phyloP scores from a whole-genome alignment of 108 stramenopile genomes.

The Cyclotella choctawhatcheeana region DNA sequence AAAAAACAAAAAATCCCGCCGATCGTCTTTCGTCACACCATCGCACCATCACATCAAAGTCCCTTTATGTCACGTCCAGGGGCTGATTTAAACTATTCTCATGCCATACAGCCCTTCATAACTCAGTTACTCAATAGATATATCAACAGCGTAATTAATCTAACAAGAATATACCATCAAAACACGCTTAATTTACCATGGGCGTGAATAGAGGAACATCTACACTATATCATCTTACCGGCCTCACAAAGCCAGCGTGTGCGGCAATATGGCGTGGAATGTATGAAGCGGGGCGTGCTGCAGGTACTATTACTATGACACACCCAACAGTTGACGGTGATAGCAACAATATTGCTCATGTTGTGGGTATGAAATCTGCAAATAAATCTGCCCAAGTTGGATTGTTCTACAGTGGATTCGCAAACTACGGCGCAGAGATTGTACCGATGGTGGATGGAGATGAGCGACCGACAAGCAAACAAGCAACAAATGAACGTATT shows the following conservation, averaged over 20 bases:
- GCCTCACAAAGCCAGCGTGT: not conserved
- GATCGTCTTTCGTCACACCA: too few species aligned
- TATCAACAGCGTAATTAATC: too few species aligned
- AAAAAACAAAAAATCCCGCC: too few species aligned
- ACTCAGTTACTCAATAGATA: too few species aligned
- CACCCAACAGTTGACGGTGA: not conserved
- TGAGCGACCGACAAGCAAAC: conserved; percentile 11
- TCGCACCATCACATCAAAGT: too few species aligned
- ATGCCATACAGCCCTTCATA: too few species aligned
- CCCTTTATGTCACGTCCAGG: too few species aligned
- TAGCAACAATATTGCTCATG: not conserved
- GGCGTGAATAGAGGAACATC: not conserved
- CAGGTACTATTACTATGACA: not conserved
- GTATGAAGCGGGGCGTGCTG: not conserved
- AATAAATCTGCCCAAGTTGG: not conserved
- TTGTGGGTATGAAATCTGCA: not conserved
- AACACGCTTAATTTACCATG: too few species aligned
- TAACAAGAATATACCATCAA: too few species aligned
- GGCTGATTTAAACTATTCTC: too few species aligned
- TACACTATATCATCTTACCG: not conserved
- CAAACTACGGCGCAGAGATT: not conserved
- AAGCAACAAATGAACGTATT: conserved; percentile 17
- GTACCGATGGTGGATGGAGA: conserved; percentile 1
- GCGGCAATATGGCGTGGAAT: not conserved
- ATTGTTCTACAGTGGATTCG: not conserved